Evolutionary conservation across 306 rosid species (phyloP).

Genomic region (Erythrophleum fordii): DNA sequence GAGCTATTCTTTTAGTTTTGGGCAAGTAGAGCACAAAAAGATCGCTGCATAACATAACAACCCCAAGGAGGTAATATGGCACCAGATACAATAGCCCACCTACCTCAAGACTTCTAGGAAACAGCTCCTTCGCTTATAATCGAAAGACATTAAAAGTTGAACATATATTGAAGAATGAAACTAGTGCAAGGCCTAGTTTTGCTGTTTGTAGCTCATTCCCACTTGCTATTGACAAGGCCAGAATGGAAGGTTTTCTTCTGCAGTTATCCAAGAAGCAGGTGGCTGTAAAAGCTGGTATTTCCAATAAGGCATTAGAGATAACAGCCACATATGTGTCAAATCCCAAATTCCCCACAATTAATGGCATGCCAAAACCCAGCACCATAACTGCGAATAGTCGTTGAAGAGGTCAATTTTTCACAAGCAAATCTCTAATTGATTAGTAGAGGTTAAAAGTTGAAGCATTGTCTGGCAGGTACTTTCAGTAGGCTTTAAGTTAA

Average conservation of each 20-base stretch:
- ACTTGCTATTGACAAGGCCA: background rate
- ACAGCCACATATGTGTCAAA: constrained; percentile 32
- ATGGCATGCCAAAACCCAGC: constrained; percentile 37
- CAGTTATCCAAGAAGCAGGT: constrained; percentile 3
- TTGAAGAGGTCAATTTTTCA: constrained; percentile 23
- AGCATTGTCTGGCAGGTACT: background rate
- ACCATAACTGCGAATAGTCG: background rate
- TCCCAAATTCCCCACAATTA: constrained; percentile 37
- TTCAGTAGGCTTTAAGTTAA: background rate
- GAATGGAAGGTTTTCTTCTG: constrained; percentile 3
- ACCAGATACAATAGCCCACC: constrained; percentile 46
- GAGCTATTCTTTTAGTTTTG: no score
- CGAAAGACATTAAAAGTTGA: constrained; percentile 39
- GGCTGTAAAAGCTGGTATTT: constrained; percentile 21
- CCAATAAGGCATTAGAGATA: constrained; percentile 32
- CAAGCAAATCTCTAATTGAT: constrained; percentile 3
- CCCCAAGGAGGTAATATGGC: no score
- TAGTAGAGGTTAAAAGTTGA: background rate
- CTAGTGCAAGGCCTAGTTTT: constrained; percentile 29
- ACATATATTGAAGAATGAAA: constrained; percentile 28
- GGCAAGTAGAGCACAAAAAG: no score
- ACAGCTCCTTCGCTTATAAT: constrained; percentile 46
- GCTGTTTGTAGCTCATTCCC: background rate
- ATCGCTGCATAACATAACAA: no score
- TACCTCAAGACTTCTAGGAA: constrained; percentile 56